These are phyloP conservation scores for Hericium coralloides DNA, from an alignment of 768 basidiomycete genomes.

Conservation along the genomic window DNA sequence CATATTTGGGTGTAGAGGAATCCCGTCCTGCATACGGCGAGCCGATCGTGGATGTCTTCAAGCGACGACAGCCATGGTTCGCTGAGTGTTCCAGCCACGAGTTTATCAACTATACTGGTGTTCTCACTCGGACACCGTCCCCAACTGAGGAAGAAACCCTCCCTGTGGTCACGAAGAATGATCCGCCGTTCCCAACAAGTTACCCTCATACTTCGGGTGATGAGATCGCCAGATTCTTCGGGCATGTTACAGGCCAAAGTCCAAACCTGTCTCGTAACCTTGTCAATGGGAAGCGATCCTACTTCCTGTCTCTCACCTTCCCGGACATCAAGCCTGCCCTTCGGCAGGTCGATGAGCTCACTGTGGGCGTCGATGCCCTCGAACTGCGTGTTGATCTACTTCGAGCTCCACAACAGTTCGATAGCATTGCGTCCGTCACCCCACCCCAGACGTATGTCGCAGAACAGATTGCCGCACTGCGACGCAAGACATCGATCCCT, in stretches of 20 bases:
- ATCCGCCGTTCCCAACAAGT: slow-evolving; percentile 1
- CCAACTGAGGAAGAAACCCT: neutral
- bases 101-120: slow-evolving; percentile 66
- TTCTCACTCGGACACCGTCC: slow-evolving; percentile 8
- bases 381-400: slow-evolving; percentile 94
- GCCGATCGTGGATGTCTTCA: slow-evolving; percentile 73
- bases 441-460: slow-evolving; percentile 68
- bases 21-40: slow-evolving; percentile 87
- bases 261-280: slow-evolving; percentile 58
- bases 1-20: slow-evolving; percentile 69
- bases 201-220: slow-evolving; percentile 32
- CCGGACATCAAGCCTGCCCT: slow-evolving; percentile 75
- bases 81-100: slow-evolving; percentile 72
- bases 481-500: slow-evolving; percentile 70
- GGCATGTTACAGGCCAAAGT: slow-evolving; percentile 66
- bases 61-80: slow-evolving; percentile 82
- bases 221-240: slow-evolving; percentile 82
- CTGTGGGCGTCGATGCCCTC: slow-evolving; percentile 80
- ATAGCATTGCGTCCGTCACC: slow-evolving; percentile 42
- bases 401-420: slow-evolving; percentile 38
- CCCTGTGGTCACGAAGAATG: slow-evolving; percentile 9
- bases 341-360: slow-evolving; percentile 59
- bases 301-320: slow-evolving; percentile 90
- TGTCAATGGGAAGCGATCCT: slow-evolving; percentile 52
- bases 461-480: slow-evolving; percentile 70